A percentile compares a stretch with the other conserved stretches of the same genome.
Evolutionary conservation across 176 grass and related monocot species (phyloP).

Genomic region (Miscanthus lutarioriparius): DNA sequence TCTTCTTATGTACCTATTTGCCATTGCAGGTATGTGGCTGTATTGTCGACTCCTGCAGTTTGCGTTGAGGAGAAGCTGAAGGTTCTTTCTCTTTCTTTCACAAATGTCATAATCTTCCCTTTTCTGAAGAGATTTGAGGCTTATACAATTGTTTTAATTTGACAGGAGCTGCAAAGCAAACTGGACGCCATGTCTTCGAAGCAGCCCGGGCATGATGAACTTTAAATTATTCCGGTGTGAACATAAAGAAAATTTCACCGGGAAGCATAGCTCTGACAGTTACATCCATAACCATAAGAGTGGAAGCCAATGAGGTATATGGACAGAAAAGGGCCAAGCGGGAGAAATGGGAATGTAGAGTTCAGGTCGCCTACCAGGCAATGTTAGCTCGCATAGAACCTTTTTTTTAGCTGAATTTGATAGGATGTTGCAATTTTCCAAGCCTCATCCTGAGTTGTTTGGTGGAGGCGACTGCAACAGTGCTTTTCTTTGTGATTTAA

Average conservation of each 20-base stretch:
- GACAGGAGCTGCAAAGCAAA: slow-evolving; percentile 81
- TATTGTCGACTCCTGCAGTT: slow-evolving; percentile 72
- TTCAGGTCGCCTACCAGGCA: slow-evolving; percentile 5
- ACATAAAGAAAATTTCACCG: slow-evolving; percentile 21
- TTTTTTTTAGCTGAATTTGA: slow-evolving; percentile 20
- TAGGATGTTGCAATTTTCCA: slow-evolving; percentile 31
- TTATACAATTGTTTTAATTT: slow-evolving; percentile 39
- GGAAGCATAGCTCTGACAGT: slow-evolving; percentile 29
- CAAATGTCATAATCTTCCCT: neutral
- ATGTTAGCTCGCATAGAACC: neutral
- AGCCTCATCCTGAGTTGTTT: slow-evolving; percentile 19
- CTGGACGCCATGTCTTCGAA: slow-evolving; percentile 49
- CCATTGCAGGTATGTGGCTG: slow-evolving; percentile 71
- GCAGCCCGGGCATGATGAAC: slow-evolving; percentile 62
- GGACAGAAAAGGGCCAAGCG: slow-evolving; percentile 8
- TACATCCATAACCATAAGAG: slow-evolving; percentile 27
- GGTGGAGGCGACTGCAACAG: slow-evolving; percentile 28
- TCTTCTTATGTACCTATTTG: slow-evolving; percentile 14
- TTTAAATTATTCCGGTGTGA: slow-evolving; percentile 43
- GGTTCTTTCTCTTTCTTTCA: slow-evolving; percentile 36
- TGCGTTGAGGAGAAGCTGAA: slow-evolving; percentile 82
- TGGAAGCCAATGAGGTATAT: neutral
- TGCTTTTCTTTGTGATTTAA: neutral
- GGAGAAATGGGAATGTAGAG: neutral
- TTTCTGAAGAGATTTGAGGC: neutral